phyloP scores from a whole-genome alignment of 2,329 filamentous ascomycete species.

The Aspergillus unguis region DNA sequence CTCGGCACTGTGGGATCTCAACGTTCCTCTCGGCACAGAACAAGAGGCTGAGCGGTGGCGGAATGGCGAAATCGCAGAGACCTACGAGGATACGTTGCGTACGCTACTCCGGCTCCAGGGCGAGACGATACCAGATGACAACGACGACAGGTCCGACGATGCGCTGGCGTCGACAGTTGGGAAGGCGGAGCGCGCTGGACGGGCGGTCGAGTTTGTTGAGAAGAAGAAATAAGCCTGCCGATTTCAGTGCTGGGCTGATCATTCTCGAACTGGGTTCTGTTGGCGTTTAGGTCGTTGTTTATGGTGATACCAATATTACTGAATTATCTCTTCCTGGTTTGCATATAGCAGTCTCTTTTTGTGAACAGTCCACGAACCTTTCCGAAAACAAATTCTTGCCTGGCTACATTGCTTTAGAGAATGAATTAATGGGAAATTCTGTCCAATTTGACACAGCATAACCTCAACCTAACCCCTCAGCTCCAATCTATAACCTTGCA shows the following conservation, averaged over 20 bases:
- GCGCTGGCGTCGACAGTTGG: conserved; percentile 46
- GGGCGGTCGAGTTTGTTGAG: conserved; percentile 47
- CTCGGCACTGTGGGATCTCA: conserved; percentile 28
- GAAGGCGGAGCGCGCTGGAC: conserved; percentile 45
- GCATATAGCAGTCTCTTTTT: too few species aligned
- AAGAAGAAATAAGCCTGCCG: conserved; percentile 2
- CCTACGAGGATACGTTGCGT: conserved; percentile 41
- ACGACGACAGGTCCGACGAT: conserved; percentile 21
- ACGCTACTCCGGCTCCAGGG: conserved; percentile 40
- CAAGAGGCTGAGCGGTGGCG: conserved; percentile 38
- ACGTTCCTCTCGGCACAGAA: conserved; percentile 32
- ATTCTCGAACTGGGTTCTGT: background rate
- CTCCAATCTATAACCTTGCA: conserved; percentile 17
- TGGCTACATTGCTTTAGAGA: background rate
- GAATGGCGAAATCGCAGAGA: conserved; percentile 41
- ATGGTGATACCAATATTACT: too few species aligned
- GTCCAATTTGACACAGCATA: conserved; percentile 5
- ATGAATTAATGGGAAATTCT: conserved; percentile 5
- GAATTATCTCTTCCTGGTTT: too few species aligned
- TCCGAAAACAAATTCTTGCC: too few species aligned
- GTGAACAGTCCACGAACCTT: too few species aligned
- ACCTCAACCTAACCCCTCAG: background rate
- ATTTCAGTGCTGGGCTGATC: conserved; percentile 5
- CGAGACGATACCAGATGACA: conserved; percentile 24
- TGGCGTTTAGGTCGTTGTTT: too few species aligned